A percentile compares a stretch with the other conserved stretches of the same genome.
Evolutionary conservation across 345 rosid genomes (phyloP).

Genomic region (Capsella bursapastoris): DNA sequence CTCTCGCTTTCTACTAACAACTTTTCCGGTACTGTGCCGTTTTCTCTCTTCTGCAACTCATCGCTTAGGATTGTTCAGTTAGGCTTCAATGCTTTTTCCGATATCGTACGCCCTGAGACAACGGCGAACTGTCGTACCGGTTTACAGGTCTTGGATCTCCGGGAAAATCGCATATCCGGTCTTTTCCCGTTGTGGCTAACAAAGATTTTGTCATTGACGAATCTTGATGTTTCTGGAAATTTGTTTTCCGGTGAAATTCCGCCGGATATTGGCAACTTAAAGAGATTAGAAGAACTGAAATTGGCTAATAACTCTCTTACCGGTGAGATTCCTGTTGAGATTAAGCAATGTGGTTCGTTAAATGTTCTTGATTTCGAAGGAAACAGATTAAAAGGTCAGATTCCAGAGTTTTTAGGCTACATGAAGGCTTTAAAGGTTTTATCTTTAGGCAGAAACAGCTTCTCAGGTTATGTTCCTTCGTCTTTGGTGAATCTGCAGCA

Average conservation of each 20-base stretch:
- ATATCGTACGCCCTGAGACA: slow-evolving; percentile 52
- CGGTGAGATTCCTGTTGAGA: slow-evolving; percentile 64
- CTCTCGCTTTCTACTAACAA: slow-evolving; percentile 67
- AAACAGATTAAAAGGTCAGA: slow-evolving; percentile 61
- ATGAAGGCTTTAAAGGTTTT: slow-evolving; percentile 62
- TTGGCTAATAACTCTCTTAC: slow-evolving; percentile 73
- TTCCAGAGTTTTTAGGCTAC: slow-evolving; percentile 68
- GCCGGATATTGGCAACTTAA: slow-evolving; percentile 58
- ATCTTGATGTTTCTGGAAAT: slow-evolving; percentile 76
- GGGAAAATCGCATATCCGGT: slow-evolving; percentile 58
- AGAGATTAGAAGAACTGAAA: slow-evolving; percentile 61
- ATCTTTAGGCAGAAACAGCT: slow-evolving; percentile 65
- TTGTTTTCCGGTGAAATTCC: slow-evolving; percentile 71
- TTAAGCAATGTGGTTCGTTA: slow-evolving; percentile 68
- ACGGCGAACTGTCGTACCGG: slow-evolving; percentile 53
- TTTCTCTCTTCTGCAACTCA: slow-evolving; percentile 66
- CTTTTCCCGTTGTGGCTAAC: slow-evolving; percentile 76
- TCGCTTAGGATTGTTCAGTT: slow-evolving; percentile 68
- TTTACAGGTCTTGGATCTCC: slow-evolving; percentile 70
- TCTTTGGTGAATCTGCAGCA: slow-evolving; percentile 53
- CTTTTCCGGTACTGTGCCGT: slow-evolving; percentile 70
- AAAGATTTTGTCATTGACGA: slow-evolving; percentile 45
- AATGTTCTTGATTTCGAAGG: slow-evolving; percentile 71
- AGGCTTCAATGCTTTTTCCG: slow-evolving; percentile 63
- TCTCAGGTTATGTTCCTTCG: slow-evolving; percentile 69